Base-by-base conservation (phyloP, 805 yeast genomes). In the Wickerhamiella parazyma region DNA sequence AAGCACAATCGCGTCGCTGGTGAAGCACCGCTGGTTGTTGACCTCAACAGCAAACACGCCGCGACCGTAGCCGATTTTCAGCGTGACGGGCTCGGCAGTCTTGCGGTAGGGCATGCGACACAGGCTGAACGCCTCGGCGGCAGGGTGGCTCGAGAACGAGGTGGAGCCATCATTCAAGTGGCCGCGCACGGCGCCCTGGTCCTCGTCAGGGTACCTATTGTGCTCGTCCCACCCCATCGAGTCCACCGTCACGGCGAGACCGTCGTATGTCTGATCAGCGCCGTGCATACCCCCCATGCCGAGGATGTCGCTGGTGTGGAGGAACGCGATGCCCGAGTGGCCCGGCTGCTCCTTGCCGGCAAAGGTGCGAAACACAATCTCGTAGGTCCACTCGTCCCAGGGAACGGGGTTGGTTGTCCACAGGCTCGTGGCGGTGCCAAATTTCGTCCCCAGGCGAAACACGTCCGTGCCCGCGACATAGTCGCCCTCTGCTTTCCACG, bases 211-310 rank as follows among this genome's bases (percentile, higher is more conserved):
- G 29, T 36, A 18, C n/a, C 31, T n/a, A 11, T 45, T 48, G 24
- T 46, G 41, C 26, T 43, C 49, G 35, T 45, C 51, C 50, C 52
- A 49, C 14, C 56, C 60, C 38, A 50, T 48, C n/a, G 59, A 52
- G 49, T 65, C 69, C 24, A 65, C 48, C 46, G 62, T 52, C n/a
- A 65, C 42, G 5, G 63, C 68, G 34, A 65, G 49, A 2, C 69
- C 69, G 45, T 64, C 67, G 66, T 66, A 65, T 10, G 41, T 33
- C 33, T 64, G 67, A 20, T 52, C 44, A 8, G 60, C 54, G 18
- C 69, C 69, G 47, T 59, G 62, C 6, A 61, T 56, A 2, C 63
- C 58, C 4, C 69, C 69, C 2, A 37, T 38, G 14, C 48, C 47
- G 34, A 47, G 49, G 6, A 53, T 52, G 19, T 51, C 44, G 6